phyloP scores from a whole-genome alignment of 164 flowering plant species.

The Vitis vinifera region ASM3070453v1 NC_081821.1:10210501-10211000 shows the following conservation, averaged over 20 bases:
- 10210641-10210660: not conserved
- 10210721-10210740: constrained; percentile 15
- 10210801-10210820: constrained; percentile 37
- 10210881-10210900: constrained; percentile 23
- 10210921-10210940: constrained; percentile 28
- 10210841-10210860: constrained; percentile 31
- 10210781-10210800: constrained; percentile 5
- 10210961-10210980: constrained; percentile 11
- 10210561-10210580: constrained; percentile 14
- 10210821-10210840: constrained; percentile 21
- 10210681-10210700: constrained; percentile 13
- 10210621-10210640: constrained; percentile 6
- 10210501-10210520: constrained; percentile 7
- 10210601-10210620: constrained; percentile 31
- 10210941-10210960: constrained; percentile 30
- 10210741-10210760: constrained; percentile 13
- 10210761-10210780: constrained; percentile 15
- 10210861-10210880: constrained; percentile 32
- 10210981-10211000: constrained; percentile 4
- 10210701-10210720: constrained; percentile 34
- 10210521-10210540: constrained; percentile 11
- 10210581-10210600: constrained; percentile 26
- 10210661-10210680: not conserved
- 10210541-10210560: constrained; percentile 35
- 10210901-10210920: constrained; percentile 24